Conservation (phyloP, 2,329 filamentous ascomycete species). For the Fusarium praegraminearum region DNA sequence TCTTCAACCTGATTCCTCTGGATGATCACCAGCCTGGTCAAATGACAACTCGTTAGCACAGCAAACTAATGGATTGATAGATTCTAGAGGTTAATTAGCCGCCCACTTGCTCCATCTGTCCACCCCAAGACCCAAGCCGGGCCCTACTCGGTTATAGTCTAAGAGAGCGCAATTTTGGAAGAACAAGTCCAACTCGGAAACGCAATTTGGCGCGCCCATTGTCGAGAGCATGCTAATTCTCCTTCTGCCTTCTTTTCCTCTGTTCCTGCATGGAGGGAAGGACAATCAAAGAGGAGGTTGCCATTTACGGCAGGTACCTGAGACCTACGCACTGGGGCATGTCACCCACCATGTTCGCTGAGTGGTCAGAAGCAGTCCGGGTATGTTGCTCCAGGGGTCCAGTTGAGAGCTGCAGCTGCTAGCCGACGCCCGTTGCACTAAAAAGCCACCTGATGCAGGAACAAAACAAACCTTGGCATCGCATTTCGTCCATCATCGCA, state of each 20-base stretch:
- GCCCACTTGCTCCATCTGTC: slow-evolving; percentile 13
- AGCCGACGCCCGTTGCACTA: slow-evolving; percentile 41
- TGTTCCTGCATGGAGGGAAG: neutral
- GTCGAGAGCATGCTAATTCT: slow-evolving; percentile 1
- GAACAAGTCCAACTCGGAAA: neutral
- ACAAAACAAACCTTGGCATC: slow-evolving; percentile 33
- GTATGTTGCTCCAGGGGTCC: slow-evolving; percentile 23
- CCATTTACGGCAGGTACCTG: slow-evolving; percentile 34
- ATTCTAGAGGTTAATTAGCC: slow-evolving; percentile 26
- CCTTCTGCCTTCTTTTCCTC: neutral
- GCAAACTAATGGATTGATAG: slow-evolving; percentile 19
- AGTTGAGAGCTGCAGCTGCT: slow-evolving; percentile 28
- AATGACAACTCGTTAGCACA: slow-evolving; percentile 26
- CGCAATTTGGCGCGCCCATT: slow-evolving; percentile 5
- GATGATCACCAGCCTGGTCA: slow-evolving; percentile 24
- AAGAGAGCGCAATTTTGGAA: slow-evolving; percentile 29
- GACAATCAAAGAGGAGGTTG: slow-evolving; percentile 3
- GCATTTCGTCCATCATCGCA: neutral
- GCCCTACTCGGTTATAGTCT: slow-evolving; percentile 16
- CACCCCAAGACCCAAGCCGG: slow-evolving; percentile 5
- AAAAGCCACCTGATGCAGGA: slow-evolving; percentile 43
- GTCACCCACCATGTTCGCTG: slow-evolving; percentile 18
- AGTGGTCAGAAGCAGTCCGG: slow-evolving; percentile 9
- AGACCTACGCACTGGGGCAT: slow-evolving; percentile 11
- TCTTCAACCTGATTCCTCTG: slow-evolving; percentile 8